Evolutionary conservation across 2,329 filamentous ascomycete genomes (phyloP), one percentile per base, ranked within the genome.

Genomic region (Diaporthe citri): DNA sequence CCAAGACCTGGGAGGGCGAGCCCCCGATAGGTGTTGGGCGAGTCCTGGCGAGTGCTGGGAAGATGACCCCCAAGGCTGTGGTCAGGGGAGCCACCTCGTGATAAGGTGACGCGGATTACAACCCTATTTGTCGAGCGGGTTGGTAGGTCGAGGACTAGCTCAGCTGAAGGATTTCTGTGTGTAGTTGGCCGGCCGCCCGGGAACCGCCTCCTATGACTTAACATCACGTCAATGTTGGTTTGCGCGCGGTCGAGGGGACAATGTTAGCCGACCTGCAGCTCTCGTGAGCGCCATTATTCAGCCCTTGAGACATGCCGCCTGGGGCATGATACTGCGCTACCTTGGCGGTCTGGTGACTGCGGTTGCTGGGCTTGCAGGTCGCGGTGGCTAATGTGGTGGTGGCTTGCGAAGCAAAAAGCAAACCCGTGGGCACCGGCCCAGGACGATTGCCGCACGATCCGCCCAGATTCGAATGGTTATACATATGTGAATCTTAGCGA

Each of bases 61-160:
- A 67, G 51, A 20, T 43, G 41, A 60, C 56, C 48, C 73, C 57
- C 70, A 60, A 66, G 46, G 64, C 22, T 51, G 74, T 60, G 55
- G 62, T 67, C 51, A 41, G 74, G 59, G 56, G 64, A 51, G 64
- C 39, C 46, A 59, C 48, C 55, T 70, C 67, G 36, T n/a, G 31
- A 55, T 70, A 39, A 64, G 71, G 71, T 71, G 71, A 64, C 46
- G 74, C 41, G 64, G 71, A 34, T 34, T 52, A 56, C 55, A 36
- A 25, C 59, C 74, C 64, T 43, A 73, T 75, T 74, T 71, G 74
- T 71, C 71, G 36, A 41, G 51, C 34, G 59, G 69, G 69, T 20
- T 57, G 52, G 59, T 55, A 73, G 41, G 41, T 56, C 56, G 51
- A 43, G 52, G 57, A 36, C 51, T 66, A 73, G 69, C 52, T 64